phyloP scores from a whole-genome alignment of 192 early-diverging fungal genomes.

The Pilobolus umbonatus region DNA sequence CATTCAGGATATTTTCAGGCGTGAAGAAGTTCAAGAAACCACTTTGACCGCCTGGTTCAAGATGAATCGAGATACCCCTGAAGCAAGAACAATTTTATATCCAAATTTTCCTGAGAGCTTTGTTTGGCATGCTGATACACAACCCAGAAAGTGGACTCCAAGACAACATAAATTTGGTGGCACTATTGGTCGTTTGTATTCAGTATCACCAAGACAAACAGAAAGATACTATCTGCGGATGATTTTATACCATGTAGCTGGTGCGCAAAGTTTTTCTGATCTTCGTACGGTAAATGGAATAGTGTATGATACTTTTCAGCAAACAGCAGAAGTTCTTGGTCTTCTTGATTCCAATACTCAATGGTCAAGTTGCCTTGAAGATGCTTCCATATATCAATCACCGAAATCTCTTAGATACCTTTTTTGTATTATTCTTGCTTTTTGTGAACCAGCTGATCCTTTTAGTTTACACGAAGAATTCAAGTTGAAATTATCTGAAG shows the following conservation, averaged over 20 bases:
- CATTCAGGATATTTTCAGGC: not conserved
- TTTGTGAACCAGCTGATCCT: not conserved
- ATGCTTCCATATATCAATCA: not conserved
- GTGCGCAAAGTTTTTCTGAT: not conserved
- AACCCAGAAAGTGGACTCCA: not conserved
- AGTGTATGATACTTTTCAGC: not conserved
- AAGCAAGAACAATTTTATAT: not conserved
- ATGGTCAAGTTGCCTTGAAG: not conserved
- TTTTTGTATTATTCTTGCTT: not conserved
- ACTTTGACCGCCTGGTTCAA: not conserved
- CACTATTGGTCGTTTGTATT: not conserved
- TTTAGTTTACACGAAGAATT: too few species aligned
- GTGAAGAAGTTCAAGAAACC: not conserved
- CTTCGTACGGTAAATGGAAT: not conserved
- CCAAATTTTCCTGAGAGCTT: not conserved
- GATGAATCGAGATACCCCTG: not conserved
- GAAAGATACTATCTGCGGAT: conserved; percentile 2
- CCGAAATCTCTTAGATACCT: not conserved
- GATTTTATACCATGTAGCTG: not conserved
- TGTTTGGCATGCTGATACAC: not conserved
- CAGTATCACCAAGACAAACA: not conserved
- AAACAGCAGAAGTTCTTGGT: not conserved
- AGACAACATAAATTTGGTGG: not conserved
- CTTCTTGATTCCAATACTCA: not conserved
- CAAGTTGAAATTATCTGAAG: too few species aligned